Evolutionary conservation across 2,329 filamentous ascomycete species (phyloP).

Genomic region (Cladosporium velox): DNA sequence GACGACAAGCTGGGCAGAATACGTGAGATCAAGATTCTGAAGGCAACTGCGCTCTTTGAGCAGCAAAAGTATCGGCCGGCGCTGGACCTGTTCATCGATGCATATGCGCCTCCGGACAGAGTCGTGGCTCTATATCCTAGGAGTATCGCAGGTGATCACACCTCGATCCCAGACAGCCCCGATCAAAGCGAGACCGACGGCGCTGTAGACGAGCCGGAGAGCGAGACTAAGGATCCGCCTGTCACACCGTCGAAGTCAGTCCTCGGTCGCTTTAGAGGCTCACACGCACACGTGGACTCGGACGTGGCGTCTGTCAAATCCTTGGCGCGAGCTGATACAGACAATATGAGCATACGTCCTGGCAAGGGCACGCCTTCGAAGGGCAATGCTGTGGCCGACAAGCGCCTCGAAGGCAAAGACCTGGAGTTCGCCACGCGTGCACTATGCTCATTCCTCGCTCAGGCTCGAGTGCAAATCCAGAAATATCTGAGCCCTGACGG

Average conservation of each 20-base stretch:
- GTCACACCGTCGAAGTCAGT: constrained; percentile 42
- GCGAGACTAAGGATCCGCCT: constrained; percentile 37
- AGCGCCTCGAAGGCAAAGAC: constrained; percentile 72
- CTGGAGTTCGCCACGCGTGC: constrained; percentile 79
- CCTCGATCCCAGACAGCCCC: constrained; percentile 56
- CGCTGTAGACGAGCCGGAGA: constrained; percentile 44
- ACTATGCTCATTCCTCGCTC: constrained; percentile 83
- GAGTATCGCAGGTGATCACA: constrained; percentile 79
- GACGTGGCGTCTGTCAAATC: constrained; percentile 62
- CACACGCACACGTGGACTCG: constrained; percentile 40
- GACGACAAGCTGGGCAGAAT: constrained; percentile 78
- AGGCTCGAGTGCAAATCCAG: constrained; percentile 70
- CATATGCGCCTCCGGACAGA: constrained; percentile 83
- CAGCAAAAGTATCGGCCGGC: constrained; percentile 80
- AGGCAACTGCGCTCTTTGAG: constrained; percentile 82
- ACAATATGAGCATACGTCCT: constrained; percentile 55
- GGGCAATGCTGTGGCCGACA: constrained; percentile 46
- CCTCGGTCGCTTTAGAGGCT: constrained; percentile 51
- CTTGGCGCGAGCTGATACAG: constrained; percentile 57
- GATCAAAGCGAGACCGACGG: constrained; percentile 45
- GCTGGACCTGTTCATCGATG: constrained; percentile 87
- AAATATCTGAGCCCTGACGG: constrained; percentile 62
- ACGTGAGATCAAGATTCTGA: constrained; percentile 85
- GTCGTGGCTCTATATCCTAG: constrained; percentile 84
- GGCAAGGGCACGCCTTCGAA: constrained; percentile 45